These are phyloP conservation scores for Trichoderma citrinoviride DNA, from an alignment of 2,329 filamentous ascomycete genomes.

Conservation along the genomic window DNA sequence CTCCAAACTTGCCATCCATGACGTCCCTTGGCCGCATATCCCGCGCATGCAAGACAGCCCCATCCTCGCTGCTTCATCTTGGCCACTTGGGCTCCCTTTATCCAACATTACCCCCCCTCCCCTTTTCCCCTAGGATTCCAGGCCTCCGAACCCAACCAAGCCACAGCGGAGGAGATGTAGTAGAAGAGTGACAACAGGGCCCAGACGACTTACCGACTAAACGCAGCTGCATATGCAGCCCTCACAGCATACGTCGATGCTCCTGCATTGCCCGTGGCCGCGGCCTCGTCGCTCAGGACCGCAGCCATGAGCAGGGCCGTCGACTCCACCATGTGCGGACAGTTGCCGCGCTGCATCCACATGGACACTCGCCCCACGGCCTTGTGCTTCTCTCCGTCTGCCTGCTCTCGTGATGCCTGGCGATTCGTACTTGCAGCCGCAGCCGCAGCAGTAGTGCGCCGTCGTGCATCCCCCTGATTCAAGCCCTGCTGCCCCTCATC, in stretches of 20 bases:
- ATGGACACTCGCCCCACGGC: slow-evolving; percentile 60
- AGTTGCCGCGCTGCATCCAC: slow-evolving; percentile 71
- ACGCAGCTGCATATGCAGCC: slow-evolving; percentile 70
- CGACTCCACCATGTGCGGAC: slow-evolving; percentile 76
- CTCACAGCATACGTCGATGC: slow-evolving; percentile 59
- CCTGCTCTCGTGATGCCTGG: slow-evolving; percentile 13
- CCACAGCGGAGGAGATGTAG: background rate
- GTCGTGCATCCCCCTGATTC: slow-evolving; percentile 15
- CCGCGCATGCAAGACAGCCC: background rate
- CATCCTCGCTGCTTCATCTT: background rate
- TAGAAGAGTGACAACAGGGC: background rate
- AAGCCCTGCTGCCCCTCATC: slow-evolving; percentile 17
- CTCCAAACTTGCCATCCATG: background rate
- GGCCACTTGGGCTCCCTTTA: background rate
- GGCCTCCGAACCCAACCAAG: background rate
- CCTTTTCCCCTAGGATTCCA: background rate
- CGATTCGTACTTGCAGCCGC: background rate
- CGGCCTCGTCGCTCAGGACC: slow-evolving; percentile 59
- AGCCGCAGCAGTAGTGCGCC: slow-evolving; percentile 8
- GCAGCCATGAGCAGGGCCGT: slow-evolving; percentile 72
- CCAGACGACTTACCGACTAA: slow-evolving; percentile 60
- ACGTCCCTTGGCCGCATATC: slow-evolving; percentile 12
- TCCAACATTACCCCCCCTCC: background rate
- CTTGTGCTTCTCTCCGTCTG: slow-evolving; percentile 32
- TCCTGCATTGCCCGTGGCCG: slow-evolving; percentile 33